Evolutionary conservation across 805 yeast species (phyloP).

Genomic region (Saccharomycopsis olivae): DNA sequence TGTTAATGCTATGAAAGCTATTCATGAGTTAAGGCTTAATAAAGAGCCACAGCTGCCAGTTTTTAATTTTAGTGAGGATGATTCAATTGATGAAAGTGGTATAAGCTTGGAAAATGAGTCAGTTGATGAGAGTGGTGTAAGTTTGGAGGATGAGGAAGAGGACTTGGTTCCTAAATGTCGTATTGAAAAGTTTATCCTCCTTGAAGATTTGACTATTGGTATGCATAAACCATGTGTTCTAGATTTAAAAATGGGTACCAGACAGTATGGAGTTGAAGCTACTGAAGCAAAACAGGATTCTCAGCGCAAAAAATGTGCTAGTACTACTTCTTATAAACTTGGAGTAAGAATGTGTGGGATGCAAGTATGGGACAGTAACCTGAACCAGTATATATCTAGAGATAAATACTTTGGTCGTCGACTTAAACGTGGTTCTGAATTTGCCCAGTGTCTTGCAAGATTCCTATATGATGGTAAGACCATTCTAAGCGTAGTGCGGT

Average conservation of each 20-base stretch:
- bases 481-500: constrained; percentile 46
- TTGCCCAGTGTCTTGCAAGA: constrained; percentile 62
- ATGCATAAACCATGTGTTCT: constrained; percentile 81
- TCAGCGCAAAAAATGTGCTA: constrained; percentile 70
- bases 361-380: constrained; percentile 60
- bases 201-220: constrained; percentile 84
- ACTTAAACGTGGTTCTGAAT: constrained; percentile 60
- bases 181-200: constrained; percentile 70
- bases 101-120: constrained; percentile 3
- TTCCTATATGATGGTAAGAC: constrained; percentile 70
- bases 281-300: constrained; percentile 56
- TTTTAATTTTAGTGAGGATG: constrained; percentile 8
- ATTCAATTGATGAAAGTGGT: constrained; percentile 9
- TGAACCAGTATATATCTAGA: constrained; percentile 44
- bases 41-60: background rate
- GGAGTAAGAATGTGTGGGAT: constrained; percentile 95
- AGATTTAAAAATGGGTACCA: constrained; percentile 95
- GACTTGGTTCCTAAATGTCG: constrained; percentile 20
- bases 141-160: background rate
- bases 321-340: constrained; percentile 67
- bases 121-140: no score
- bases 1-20: constrained; percentile 14
- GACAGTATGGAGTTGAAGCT: constrained; percentile 97
- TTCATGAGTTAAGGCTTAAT: background rate
- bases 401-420: constrained; percentile 92